Evolutionary conservation across 2,329 filamentous ascomycete species (phyloP), one percentile per base, ranked within the genome.

Genomic region (Rhynchosporium agropyri): DNA sequence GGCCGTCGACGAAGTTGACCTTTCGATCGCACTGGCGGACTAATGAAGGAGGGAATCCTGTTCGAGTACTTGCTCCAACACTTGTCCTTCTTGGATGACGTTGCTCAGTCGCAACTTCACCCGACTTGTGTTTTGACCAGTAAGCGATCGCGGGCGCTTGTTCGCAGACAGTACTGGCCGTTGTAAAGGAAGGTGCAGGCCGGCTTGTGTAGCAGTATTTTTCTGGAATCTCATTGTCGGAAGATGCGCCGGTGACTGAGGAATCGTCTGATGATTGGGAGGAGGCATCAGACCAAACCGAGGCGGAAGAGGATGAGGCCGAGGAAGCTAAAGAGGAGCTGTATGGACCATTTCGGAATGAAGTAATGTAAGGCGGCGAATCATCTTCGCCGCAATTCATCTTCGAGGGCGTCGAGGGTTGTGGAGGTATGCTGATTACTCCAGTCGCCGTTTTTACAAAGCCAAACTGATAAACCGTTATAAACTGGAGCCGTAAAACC

Each of bases 1-100:
- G 91, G 77, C 89, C 95, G 78, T 97, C 93, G 78, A 98, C 94
- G 75, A 98, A 97, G 78, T 90, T 93, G 75, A 91, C 85, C 82
- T 97, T 97, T 75, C 93, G 90, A 79, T 97, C 92, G 74, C 87
- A 86, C 80, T 97, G 93, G 73, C 93, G 89, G 67, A 93, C 83
- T 68, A 97, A 84, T 63, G 89, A 79, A 56, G 94, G 91, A 71
- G 90, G 89, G 71, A 84, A 83, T 46, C 43, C 43, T 46, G 84
- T 77, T 71, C 83, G 81, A 63, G 81, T 77, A 62, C 81, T 80
- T 38, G 82, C 77, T 65, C 84, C 83, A 67, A 79, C 80, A 63
- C 79, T 81, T 57, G 82, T 84, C 66, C 83, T 81, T 64, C 85
- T 81, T 9, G 85, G 84, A 68, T 89, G 86, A 66, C 88, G 85